A percentile compares a stretch with the other conserved stretches of the same genome.
Conservation (phyloP, 306 rosid genomes). For the Acacia melanoxylon region DNA sequence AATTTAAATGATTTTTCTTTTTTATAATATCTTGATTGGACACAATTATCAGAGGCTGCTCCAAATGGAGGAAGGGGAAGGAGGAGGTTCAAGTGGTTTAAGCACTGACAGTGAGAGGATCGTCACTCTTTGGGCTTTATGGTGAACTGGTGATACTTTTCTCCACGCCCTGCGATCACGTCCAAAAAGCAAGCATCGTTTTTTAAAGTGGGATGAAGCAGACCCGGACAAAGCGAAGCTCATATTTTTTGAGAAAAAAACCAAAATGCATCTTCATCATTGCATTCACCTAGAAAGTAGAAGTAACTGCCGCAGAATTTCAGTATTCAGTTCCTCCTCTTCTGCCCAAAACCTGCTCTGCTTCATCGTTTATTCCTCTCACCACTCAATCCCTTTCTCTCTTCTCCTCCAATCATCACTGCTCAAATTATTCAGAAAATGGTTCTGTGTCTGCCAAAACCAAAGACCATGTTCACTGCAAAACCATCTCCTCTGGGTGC, state of each 20-base stretch:
- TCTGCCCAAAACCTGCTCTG: slow-evolving; percentile 5
- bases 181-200: not conserved
- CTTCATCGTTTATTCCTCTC: not conserved
- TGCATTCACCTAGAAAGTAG: not conserved
- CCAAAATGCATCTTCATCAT: not conserved
- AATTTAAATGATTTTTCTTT: too few relatives aligned
- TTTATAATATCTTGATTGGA: not conserved
- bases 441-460: slow-evolving; percentile 46
- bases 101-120: not conserved
- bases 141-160: not conserved
- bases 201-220: not conserved
- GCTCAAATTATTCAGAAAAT: slow-evolving; percentile 20
- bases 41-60: not conserved
- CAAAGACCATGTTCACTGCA: slow-evolving; percentile 35
- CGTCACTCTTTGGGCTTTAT: not conserved
- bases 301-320: not conserved
- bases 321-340: not conserved
- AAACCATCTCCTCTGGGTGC: slow-evolving; percentile 49
- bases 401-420: not conserved
- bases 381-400: not conserved
- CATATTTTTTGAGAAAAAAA: not conserved
- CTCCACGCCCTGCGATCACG: not conserved
- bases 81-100: not conserved
- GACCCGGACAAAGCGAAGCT: too few relatives aligned
- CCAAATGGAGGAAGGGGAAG: not conserved